A percentile compares a stretch with the other conserved stretches of the same genome.
Evolutionary conservation across 768 basidiomycete genomes (phyloP).

Genomic region (Gloeophyllum trabeum): DNA sequence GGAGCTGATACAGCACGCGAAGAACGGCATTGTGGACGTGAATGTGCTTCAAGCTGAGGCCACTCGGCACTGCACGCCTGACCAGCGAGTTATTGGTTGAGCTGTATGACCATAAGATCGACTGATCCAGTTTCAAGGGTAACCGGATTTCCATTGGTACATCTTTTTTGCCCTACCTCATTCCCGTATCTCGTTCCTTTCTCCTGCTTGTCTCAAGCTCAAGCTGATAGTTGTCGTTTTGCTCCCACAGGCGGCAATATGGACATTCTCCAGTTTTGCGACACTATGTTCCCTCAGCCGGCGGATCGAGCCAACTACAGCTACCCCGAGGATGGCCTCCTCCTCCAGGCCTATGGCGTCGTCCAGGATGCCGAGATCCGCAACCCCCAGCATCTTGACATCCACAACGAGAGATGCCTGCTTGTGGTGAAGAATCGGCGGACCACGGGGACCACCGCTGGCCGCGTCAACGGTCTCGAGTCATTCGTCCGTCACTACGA

Average conservation of each 20-base stretch:
- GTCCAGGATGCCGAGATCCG: constrained; percentile 14
- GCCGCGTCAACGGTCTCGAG: constrained; percentile 15
- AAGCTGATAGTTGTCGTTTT: too few species aligned
- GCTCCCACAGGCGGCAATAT: constrained; percentile 16
- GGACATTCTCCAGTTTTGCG: constrained; percentile 10
- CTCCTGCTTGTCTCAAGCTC: too few species aligned
- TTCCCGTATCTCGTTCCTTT: too few species aligned
- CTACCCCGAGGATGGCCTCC: constrained; percentile 11
- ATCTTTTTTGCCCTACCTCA: constrained; percentile 7
- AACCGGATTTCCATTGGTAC: constrained; percentile 17
- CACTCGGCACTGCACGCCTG: constrained; percentile 12
- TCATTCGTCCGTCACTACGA: constrained; percentile 16
- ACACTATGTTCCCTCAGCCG: constrained; percentile 15
- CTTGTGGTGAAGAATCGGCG: constrained; percentile 19
- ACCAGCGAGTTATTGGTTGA: constrained; percentile 22
- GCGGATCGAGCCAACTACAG: constrained; percentile 5
- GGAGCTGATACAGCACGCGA: constrained; percentile 10
- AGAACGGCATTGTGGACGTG: constrained; percentile 12
- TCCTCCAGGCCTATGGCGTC: constrained; percentile 11
- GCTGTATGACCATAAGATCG: constrained; percentile 15
- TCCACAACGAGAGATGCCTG: constrained; percentile 13
- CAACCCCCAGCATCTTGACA: constrained; percentile 13
- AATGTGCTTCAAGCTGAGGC: constrained; percentile 17
- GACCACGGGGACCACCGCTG: constrained; percentile 17
- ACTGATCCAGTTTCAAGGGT: constrained; percentile 16